Conservation (phyloP, 805 yeast genomes). For the Lipomyces orientalis region DNA sequence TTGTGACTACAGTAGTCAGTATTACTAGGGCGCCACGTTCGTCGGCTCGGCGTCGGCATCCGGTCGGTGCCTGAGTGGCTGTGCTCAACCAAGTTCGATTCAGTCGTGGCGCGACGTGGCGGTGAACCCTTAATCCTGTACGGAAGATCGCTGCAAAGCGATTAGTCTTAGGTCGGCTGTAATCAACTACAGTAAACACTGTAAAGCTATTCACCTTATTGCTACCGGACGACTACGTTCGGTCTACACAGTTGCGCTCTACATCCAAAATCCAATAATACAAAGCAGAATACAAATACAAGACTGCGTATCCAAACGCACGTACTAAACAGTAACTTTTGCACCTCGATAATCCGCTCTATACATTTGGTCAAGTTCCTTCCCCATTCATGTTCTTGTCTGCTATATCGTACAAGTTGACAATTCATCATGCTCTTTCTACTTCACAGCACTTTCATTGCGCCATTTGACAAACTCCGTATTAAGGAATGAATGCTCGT, state of each 20-base stretch:
- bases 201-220: too few relatives aligned
- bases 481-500: conserved; percentile 26
- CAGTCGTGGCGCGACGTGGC: neutral
- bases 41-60: neutral
- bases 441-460: neutral
- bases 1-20: too few relatives aligned
- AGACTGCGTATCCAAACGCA: neutral
- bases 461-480: conserved; percentile 36
- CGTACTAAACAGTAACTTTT: neutral
- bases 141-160: too few relatives aligned
- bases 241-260: too few relatives aligned
- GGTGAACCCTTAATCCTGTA: too few relatives aligned
- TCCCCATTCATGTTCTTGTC: neutral
- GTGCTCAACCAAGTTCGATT: neutral
- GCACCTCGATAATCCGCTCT: neutral
- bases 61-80: neutral
- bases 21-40: too few relatives aligned
- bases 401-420: neutral
- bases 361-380: too few relatives aligned
- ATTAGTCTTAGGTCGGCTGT: too few relatives aligned
- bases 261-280: too few relatives aligned
- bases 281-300: neutral
- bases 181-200: too few relatives aligned
- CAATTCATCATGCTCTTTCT: neutral
- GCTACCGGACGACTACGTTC: too few relatives aligned